Percentiles rank a stretch among this genome's conserved stretches.
Evolutionary conservation across 176 grass and related monocot genomes (phyloP).

Genomic region (Eremochloa ophiuroides): DNA sequence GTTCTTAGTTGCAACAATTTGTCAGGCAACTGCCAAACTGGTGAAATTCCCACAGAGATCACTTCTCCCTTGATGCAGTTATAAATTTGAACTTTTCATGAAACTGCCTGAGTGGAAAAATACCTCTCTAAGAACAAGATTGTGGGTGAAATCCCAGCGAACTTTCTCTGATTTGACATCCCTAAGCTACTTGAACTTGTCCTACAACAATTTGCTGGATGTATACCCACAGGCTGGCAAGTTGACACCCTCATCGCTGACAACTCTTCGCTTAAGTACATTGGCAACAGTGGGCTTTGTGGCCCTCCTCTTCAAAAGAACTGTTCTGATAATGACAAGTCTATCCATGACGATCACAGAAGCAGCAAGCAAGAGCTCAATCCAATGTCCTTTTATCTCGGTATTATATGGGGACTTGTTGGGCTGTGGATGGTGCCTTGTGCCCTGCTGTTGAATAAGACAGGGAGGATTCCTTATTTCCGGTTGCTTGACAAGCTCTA

Average conservation of each 20-base stretch:
- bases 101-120: too few species aligned
- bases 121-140: too few species aligned
- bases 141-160: too few species aligned
- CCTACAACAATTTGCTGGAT: constrained; percentile 21
- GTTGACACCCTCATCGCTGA: constrained; percentile 6
- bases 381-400: neutral
- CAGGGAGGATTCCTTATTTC: constrained; percentile 25
- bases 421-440: constrained; percentile 27
- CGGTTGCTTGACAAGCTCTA: neutral
- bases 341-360: neutral
- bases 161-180: too few species aligned
- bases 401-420: neutral
- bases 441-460: constrained; percentile 6
- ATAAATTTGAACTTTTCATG: too few species aligned
- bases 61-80: too few species aligned
- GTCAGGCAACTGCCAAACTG: too few species aligned
- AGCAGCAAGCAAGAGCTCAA: neutral
- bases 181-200: too few species aligned
- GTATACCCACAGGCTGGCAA: constrained; percentile 25
- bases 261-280: constrained; percentile 21
- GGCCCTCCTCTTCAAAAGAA: constrained; percentile 1
- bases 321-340: neutral
- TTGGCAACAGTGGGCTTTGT: constrained; percentile 19
- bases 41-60: too few species aligned
- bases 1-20: too few species aligned